A percentile compares a stretch with the other conserved stretches of the same genome.
These are phyloP conservation scores for Suillus cothurnatus DNA, from an alignment of 768 basidiomycete genomes.

Conservation along the genomic window DNA sequence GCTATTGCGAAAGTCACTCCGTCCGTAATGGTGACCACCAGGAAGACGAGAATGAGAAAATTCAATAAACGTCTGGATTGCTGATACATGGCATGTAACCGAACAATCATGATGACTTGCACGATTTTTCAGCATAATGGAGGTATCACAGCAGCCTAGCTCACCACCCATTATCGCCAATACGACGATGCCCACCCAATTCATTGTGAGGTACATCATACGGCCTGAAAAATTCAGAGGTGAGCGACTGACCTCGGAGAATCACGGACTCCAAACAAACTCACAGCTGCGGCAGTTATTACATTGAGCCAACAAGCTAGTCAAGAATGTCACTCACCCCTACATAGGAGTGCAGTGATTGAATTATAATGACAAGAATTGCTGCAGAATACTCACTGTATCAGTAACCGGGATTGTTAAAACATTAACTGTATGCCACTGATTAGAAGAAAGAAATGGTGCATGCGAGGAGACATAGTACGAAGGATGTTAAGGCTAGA, in stretches of 20 bases:
- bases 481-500: not conserved
- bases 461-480: not conserved
- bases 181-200: not conserved
- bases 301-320: not conserved
- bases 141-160: not conserved
- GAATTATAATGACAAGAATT: not conserved
- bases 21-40: not conserved
- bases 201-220: not conserved
- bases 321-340: not conserved
- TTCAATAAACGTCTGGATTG: not conserved
- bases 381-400: not conserved
- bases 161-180: not conserved
- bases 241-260: not conserved
- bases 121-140: not conserved
- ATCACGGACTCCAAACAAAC: not conserved
- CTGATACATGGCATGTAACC: not conserved
- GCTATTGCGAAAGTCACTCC: not conserved
- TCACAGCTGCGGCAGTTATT: not conserved
- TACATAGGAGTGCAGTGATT: not conserved
- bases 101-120: not conserved
- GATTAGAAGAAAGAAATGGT: not conserved
- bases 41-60: not conserved
- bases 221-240: not conserved
- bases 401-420: not conserved
- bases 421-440: not conserved